Evolutionary conservation across 2,329 filamentous ascomycete species (phyloP).

Genomic region (Pleomassaria siparia): DNA sequence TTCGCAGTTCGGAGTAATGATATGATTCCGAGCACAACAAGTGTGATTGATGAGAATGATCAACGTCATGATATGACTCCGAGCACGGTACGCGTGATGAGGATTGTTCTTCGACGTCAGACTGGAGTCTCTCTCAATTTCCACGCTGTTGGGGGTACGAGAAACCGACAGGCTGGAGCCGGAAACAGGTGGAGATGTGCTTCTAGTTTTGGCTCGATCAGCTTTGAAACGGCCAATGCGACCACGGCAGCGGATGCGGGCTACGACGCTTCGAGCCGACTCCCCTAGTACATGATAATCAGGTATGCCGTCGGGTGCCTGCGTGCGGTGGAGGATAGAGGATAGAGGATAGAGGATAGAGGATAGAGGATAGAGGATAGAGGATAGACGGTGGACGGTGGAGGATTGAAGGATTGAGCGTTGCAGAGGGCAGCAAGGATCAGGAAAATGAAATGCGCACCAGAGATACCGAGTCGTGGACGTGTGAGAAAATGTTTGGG

Average conservation of each 20-base stretch:
- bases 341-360: not conserved
- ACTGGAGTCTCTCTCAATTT: conserved; percentile 14
- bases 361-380: not conserved
- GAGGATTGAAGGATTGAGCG: too few relatives aligned
- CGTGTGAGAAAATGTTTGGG: too few relatives aligned
- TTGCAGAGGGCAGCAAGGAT: too few relatives aligned
- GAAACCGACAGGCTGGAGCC: conserved; percentile 34
- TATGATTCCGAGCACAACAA: not conserved
- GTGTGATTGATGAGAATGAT: conserved; percentile 2
- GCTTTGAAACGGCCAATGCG: conserved; percentile 24
- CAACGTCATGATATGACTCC: not conserved
- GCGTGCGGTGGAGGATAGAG: not conserved
- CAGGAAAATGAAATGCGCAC: too few relatives aligned
- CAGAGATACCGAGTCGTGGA: too few relatives aligned
- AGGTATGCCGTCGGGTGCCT: not conserved
- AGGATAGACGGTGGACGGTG: too few relatives aligned
- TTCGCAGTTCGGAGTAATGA: not conserved
- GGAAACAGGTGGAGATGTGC: conserved; percentile 23
- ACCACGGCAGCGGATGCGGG: conserved; percentile 31
- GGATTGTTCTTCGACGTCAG: not conserved
- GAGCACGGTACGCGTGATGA: not conserved
- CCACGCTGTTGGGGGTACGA: conserved; percentile 4
- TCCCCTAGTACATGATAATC: not conserved
- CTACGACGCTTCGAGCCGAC: conserved; percentile 23
- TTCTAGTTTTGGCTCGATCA: conserved; percentile 18